Percentiles rank a stretch among this genome's conserved stretches.
These are phyloP conservation scores for Diutina scorzettiae DNA, from an alignment of 1,139 yeast genomes.

Conservation along the genomic window DNA sequence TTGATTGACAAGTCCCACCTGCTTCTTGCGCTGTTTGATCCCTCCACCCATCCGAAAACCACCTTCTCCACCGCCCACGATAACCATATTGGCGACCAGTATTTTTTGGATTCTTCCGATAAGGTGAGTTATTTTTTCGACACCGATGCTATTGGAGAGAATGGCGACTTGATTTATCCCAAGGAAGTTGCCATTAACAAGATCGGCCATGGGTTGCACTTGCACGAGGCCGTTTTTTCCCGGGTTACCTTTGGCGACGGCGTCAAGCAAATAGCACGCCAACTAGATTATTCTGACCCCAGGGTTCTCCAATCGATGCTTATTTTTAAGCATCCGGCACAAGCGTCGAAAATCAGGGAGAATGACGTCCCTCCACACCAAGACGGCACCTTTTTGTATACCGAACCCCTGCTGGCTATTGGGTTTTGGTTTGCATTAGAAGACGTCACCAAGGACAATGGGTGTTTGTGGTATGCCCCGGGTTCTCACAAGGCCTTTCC, in stretches of 20 bases:
- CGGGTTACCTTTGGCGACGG: constrained; percentile 39
- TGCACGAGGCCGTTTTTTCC: constrained; percentile 34
- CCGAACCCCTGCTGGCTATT: constrained; percentile 58
- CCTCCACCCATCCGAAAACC: constrained; percentile 56
- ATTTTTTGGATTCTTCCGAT: constrained; percentile 59
- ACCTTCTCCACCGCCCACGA: constrained; percentile 57
- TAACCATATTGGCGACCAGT: constrained; percentile 62
- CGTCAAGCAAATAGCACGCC: constrained; percentile 39
- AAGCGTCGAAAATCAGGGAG: constrained; percentile 35
- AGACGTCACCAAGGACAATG: constrained; percentile 56
- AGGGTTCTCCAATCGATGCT: constrained; percentile 71
- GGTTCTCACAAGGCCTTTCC: constrained; percentile 56
- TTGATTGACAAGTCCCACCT: constrained; percentile 32
- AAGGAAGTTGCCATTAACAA: constrained; percentile 55
- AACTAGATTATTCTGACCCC: constrained; percentile 49
- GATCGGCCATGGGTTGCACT: constrained; percentile 71
- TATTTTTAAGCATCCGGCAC: constrained; percentile 60
- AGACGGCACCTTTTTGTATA: constrained; percentile 63
- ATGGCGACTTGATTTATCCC: constrained; percentile 39
- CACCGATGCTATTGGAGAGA: constrained; percentile 49
- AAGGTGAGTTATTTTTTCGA: constrained; percentile 64
- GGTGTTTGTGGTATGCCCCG: constrained; percentile 63
- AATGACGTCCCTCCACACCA: constrained; percentile 69
- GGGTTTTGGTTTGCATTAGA: constrained; percentile 83
- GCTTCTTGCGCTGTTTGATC: constrained; percentile 38